Conservation (phyloP, 331 rosid genomes). For the Stylosanthes scabra region DNA sequence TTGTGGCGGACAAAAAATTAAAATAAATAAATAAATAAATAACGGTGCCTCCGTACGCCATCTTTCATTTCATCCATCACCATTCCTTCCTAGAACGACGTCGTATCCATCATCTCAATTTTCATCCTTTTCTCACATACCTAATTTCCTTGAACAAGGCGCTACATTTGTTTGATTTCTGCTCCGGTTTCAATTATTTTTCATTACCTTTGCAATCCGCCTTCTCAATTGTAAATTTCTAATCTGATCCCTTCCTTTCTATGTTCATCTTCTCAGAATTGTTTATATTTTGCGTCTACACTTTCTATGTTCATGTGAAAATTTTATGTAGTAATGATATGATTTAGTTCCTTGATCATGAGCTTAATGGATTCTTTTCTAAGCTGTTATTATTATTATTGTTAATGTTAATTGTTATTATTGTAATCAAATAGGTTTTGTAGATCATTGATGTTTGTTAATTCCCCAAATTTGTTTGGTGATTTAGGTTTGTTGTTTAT, state of each 20-base stretch:
- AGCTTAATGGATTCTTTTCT: background rate
- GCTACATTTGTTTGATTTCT: background rate
- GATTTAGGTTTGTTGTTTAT: background rate
- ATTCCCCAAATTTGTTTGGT: background rate
- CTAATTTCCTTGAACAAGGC: background rate
- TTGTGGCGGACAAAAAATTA: background rate
- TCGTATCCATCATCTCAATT: slow-evolving; percentile 21
- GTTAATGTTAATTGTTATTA: background rate
- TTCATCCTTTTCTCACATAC: background rate
- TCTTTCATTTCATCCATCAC: slow-evolving; percentile 22
- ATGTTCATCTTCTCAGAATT: background rate
- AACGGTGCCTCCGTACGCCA: slow-evolving; percentile 43
- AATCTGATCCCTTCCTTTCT: background rate
- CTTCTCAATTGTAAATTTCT: slow-evolving; percentile 27
- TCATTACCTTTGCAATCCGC: background rate
- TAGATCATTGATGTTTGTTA: background rate
- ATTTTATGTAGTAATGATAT: background rate
- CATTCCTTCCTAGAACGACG: slow-evolving; percentile 33
- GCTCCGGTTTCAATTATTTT: background rate
- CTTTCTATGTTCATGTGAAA: background rate
- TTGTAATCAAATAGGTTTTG: background rate
- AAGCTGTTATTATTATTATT: no score
- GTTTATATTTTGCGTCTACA: background rate
- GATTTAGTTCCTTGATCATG: background rate
- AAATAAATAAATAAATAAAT: no score